These are phyloP conservation scores for Przewalskia tangutica DNA, from an alignment of 257 asterid species.

Conservation along the genomic window DNA sequence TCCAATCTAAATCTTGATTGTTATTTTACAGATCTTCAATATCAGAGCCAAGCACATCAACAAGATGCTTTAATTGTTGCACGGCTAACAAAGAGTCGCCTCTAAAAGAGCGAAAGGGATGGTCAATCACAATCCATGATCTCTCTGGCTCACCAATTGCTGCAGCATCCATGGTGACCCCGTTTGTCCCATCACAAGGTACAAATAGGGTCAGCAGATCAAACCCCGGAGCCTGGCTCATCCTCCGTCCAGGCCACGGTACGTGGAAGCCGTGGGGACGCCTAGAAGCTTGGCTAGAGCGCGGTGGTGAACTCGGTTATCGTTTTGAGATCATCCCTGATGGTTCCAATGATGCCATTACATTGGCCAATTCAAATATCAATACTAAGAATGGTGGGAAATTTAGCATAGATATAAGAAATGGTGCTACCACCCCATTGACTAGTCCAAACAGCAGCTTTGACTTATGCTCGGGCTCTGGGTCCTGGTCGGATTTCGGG, in stretches of 20 bases:
- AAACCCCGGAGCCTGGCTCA: slow-evolving; percentile 95
- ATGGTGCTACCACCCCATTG: slow-evolving; percentile 58
- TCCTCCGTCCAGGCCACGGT: slow-evolving; percentile 63
- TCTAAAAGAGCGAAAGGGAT: slow-evolving; percentile 65
- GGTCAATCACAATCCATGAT: slow-evolving; percentile 93
- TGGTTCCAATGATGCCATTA: slow-evolving; percentile 54
- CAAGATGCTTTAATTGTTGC: slow-evolving; percentile 37
- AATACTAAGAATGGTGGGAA: slow-evolving; percentile 55
- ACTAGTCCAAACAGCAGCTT: slow-evolving; percentile 76
- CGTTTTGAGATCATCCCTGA: slow-evolving; percentile 82
- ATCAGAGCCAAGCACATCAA: slow-evolving; percentile 53
- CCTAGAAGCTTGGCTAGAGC: slow-evolving; percentile 83
- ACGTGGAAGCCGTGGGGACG: slow-evolving; percentile 98
- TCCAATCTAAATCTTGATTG: neutral
- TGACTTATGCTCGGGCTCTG: slow-evolving; percentile 48
- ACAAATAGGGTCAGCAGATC: slow-evolving; percentile 58
- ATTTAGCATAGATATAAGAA: slow-evolving; percentile 43
- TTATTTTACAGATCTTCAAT: slow-evolving; percentile 50
- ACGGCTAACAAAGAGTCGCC: slow-evolving; percentile 15
- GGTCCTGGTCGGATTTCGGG: slow-evolving; percentile 49
- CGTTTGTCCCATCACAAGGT: slow-evolving; percentile 84
- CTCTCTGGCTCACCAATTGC: slow-evolving; percentile 94
- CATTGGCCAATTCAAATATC: slow-evolving; percentile 49
- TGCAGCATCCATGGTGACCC: slow-evolving; percentile 89
- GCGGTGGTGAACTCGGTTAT: slow-evolving; percentile 47